Conservation (phyloP, 805 yeast species). For the Nakazawaea ishiwadae region DNA sequence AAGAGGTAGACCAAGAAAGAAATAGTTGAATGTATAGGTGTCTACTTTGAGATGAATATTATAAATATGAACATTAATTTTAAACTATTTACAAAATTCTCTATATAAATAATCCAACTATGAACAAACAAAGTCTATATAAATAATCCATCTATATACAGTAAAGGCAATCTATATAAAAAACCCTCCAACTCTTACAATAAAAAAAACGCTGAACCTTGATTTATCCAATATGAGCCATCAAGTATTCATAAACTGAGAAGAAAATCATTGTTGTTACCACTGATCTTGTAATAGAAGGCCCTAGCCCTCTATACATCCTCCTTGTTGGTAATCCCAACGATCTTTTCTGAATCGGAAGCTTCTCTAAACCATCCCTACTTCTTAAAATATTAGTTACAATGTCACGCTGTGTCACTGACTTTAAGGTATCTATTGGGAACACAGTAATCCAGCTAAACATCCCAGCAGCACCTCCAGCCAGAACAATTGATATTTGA, state of each 20-base stretch:
- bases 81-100: too few relatives aligned
- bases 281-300: slow-evolving; percentile 67
- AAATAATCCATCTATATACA: too few relatives aligned
- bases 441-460: slow-evolving; percentile 71
- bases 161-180: slow-evolving; percentile 1
- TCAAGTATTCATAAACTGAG: slow-evolving; percentile 61
- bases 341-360: slow-evolving; percentile 29
- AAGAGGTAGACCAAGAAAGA: slow-evolving; percentile 18
- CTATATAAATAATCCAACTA: not conserved
- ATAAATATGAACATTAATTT: too few relatives aligned
- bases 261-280: slow-evolving; percentile 74
- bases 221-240: slow-evolving; percentile 43
- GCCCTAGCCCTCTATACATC: slow-evolving; percentile 75
- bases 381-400: slow-evolving; percentile 60
- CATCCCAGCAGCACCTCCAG: slow-evolving; percentile 80
- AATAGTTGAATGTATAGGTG: too few relatives aligned
- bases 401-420: slow-evolving; percentile 69
- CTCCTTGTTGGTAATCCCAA: slow-evolving; percentile 37
- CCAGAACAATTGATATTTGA: slow-evolving; percentile 48
- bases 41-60: too few relatives aligned
- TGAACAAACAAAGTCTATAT: too few relatives aligned
- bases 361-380: slow-evolving; percentile 40
- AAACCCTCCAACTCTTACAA: too few relatives aligned
- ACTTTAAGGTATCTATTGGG: slow-evolving; percentile 79
- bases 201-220: too few relatives aligned